Conservation (phyloP, 805 yeast species). For the Tetrapisispora fleetii region DNA sequence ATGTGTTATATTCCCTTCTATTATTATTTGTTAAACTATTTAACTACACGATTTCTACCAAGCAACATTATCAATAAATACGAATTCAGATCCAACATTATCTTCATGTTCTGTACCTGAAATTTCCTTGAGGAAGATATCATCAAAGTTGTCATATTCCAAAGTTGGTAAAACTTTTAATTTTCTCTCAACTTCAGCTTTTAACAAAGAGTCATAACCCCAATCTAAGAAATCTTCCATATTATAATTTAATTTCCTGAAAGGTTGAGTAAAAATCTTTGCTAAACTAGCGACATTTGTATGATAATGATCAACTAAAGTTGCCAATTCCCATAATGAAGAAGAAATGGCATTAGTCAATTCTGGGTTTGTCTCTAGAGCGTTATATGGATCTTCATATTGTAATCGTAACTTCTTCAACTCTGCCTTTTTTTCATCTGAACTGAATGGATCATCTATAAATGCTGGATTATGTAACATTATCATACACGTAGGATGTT, state of each 20-base stretch:
- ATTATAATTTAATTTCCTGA: conserved; percentile 74
- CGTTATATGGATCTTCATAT: conserved; percentile 58
- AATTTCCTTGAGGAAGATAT: conserved; percentile 7
- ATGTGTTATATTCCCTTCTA: no score
- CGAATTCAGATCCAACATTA: neutral
- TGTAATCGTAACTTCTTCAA: conserved; percentile 14
- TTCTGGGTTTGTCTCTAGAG: conserved; percentile 61
- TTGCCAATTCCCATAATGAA: conserved; percentile 85
- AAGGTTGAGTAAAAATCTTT: conserved; percentile 79
- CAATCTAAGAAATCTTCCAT: conserved; percentile 93
- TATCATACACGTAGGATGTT: conserved; percentile 91
- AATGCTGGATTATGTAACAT: conserved; percentile 51
- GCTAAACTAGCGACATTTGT: conserved; percentile 93
- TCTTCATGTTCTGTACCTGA: neutral
- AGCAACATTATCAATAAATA: conserved; percentile 16
- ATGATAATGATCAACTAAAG: conserved; percentile 77
- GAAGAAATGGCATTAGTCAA: conserved; percentile 71
- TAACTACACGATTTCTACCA: conserved; percentile 14
- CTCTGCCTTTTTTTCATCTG: conserved; percentile 20
- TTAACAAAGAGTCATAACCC: conserved; percentile 59
- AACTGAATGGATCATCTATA: conserved; percentile 20
- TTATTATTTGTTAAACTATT: neutral
- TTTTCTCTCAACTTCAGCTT: conserved; percentile 52
- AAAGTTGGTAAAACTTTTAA: conserved; percentile 67
- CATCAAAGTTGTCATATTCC: conserved; percentile 46